These are phyloP conservation scores for Solanum hybrid DNA, from an alignment of 305 asterid genomes.

Conservation along the genomic window DNA sequence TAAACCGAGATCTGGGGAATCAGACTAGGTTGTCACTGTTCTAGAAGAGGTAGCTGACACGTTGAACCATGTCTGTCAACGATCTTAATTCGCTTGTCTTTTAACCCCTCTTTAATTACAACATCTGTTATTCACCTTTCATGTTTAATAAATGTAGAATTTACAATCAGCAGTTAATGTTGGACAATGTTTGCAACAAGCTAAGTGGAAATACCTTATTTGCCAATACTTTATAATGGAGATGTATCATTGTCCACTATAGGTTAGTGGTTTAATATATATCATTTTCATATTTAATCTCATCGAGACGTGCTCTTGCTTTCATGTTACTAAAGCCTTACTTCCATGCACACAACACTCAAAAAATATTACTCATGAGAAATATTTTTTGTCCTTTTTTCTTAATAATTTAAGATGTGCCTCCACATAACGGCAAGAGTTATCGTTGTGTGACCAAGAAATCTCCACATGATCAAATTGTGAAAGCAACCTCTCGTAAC, in stretches of 20 bases:
- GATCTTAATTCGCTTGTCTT: neutral
- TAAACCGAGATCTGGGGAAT: no score
- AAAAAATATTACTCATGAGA: neutral
- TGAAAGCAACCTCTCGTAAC: no score
- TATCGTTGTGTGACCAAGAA: neutral
- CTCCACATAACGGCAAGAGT: neutral
- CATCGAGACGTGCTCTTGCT: neutral
- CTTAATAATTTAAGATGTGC: neutral
- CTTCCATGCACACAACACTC: neutral
- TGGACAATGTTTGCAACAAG: neutral
- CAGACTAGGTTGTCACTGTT: no score
- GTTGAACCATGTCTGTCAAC: no score
- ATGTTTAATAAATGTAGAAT: neutral
- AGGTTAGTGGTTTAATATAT: constrained; percentile 5
- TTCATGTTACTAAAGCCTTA: neutral
- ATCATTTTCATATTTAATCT: no score
- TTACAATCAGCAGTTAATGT: neutral
- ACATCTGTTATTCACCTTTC: neutral
- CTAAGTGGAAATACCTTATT: constrained; percentile 7
- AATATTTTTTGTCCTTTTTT: neutral
- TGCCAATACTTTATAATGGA: constrained; percentile 9
- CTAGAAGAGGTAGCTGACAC: no score
- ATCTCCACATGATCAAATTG: neutral
- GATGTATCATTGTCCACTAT: constrained; percentile 24
- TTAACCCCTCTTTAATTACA: neutral